A percentile compares a stretch with the other conserved stretches of the same genome.
These are phyloP conservation scores for Rasamsonia emersonii DNA, from an alignment of 2,329 filamentous ascomycete genomes.

Conservation along the genomic window DNA sequence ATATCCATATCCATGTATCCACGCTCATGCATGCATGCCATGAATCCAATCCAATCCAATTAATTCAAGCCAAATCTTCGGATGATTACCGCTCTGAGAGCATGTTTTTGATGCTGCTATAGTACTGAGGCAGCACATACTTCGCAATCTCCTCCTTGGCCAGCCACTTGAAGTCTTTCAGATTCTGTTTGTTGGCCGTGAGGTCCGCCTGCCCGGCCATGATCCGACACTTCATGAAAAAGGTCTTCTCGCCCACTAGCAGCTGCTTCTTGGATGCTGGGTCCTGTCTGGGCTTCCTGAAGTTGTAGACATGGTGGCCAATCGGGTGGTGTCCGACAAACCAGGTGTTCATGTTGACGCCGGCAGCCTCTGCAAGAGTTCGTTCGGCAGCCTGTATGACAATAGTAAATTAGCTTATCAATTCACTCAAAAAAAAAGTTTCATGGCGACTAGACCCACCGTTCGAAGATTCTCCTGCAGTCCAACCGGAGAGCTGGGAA, in stretches of 20 bases:
- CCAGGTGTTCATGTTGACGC: conserved; percentile 98
- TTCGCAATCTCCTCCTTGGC: conserved; percentile 76
- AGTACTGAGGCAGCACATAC: conserved; percentile 61
- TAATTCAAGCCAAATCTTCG: background rate
- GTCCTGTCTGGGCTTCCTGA: conserved; percentile 41
- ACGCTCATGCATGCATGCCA: no score
- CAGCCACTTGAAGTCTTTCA: conserved; percentile 85
- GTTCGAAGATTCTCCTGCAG: conserved; percentile 70
- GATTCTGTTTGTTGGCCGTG: conserved; percentile 58
- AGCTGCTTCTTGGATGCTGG: conserved; percentile 29
- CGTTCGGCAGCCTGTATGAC: conserved; percentile 74
- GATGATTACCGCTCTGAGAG: conserved; percentile 60
- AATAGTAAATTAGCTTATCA: conserved; percentile 2
- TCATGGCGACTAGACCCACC: conserved; percentile 48
- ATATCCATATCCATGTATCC: conserved; percentile 1
- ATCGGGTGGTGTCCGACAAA: conserved; percentile 85
- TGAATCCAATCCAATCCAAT: conserved; percentile 4
- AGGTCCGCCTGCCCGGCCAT: conserved; percentile 93
- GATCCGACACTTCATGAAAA: conserved; percentile 94
- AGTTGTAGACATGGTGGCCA: conserved; percentile 61
- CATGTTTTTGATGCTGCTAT: conserved; percentile 69
- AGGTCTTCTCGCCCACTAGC: conserved; percentile 65
- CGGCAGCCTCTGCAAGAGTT: conserved; percentile 66
- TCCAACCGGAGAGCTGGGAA: conserved; percentile 64
- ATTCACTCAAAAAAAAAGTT: background rate